These are phyloP conservation scores for Aspergillus cavernicola DNA, from an alignment of 495 filamentous ascomycete genomes.

Conservation along the genomic window DNA sequence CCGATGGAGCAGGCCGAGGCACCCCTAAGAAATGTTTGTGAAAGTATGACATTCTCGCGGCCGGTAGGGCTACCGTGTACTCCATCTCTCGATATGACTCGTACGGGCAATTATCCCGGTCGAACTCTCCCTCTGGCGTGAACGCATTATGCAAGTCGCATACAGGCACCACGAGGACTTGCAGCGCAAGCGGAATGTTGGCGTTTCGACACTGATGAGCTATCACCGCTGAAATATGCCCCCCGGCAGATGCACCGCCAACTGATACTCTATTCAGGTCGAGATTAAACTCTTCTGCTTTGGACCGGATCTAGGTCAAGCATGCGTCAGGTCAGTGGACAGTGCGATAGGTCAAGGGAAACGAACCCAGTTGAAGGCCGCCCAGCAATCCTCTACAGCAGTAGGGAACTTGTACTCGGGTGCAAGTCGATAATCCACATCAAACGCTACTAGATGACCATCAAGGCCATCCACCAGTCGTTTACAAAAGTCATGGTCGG, in stretches of 20 bases:
- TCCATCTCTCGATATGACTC: conserved; percentile 42
- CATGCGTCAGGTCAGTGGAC: neutral
- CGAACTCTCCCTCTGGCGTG: conserved; percentile 32
- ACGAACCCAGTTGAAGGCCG: conserved; percentile 40
- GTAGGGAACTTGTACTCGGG: conserved; percentile 36
- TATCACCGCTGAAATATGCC: conserved; percentile 36
- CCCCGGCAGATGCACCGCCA: conserved; percentile 37
- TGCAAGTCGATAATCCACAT: conserved; percentile 37
- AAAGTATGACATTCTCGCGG: conserved; percentile 38
- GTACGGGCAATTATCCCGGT: conserved; percentile 33
- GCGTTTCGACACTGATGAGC: conserved; percentile 35
- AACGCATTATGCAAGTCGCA: conserved; percentile 35
- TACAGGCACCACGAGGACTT: conserved; percentile 34
- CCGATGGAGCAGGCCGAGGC: conserved; percentile 28
- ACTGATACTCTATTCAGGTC: conserved; percentile 29
- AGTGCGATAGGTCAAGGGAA: neutral
- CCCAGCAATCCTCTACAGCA: conserved; percentile 36
- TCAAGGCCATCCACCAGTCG: conserved; percentile 31
- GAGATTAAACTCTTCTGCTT: conserved; percentile 31
- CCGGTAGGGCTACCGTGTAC: conserved; percentile 30
- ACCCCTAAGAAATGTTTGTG: conserved; percentile 36
- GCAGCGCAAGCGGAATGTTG: conserved; percentile 31
- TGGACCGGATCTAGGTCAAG: conserved; percentile 25
- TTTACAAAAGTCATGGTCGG: conserved; percentile 39
- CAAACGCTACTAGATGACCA: conserved; percentile 36